phyloP scores from a whole-genome alignment of 164 flowering plant species.

The Liquidambar formosana region DNA sequence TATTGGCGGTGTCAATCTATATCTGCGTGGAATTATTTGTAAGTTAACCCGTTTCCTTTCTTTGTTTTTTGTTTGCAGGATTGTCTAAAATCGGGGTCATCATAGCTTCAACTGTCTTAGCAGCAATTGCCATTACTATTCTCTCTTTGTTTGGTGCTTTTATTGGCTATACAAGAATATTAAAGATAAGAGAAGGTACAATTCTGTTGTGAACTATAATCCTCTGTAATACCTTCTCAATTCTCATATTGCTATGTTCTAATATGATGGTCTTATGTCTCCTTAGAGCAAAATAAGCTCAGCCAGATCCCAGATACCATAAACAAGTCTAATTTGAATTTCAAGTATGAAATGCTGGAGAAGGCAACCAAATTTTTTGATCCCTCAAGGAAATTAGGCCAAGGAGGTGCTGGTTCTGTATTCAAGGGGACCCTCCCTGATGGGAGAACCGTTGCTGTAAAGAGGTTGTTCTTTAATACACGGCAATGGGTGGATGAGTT shows the following conservation, averaged over 20 bases:
- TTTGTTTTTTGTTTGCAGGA: not conserved
- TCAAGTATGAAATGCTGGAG: constrained; percentile 35
- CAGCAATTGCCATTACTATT: not conserved
- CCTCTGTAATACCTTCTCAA: not conserved
- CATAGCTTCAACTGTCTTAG: not conserved
- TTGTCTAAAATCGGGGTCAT: not conserved
- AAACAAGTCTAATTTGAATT: constrained; percentile 19
- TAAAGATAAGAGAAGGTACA: constrained; percentile 23
- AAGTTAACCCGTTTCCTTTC: not conserved
- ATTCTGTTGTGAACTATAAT: not conserved
- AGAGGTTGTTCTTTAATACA: constrained; percentile 46
- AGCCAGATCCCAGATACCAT: not conserved
- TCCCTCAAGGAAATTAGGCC: constrained; percentile 30
- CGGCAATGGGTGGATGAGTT: constrained; percentile 59
- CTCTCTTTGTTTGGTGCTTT: constrained; percentile 18
- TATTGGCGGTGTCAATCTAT: not conserved
- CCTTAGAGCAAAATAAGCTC: not conserved
- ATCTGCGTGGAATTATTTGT: not conserved
- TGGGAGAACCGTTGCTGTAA: constrained; percentile 49
- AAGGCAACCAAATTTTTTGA: constrained; percentile 31
- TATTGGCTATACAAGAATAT: constrained; percentile 15
- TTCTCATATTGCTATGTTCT: not conserved
- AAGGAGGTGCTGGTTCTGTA: constrained; percentile 44
- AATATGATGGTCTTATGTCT: not conserved
- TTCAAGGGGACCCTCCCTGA: constrained; percentile 47